Base-by-base conservation (phyloP, 225 moss, liverwort and hornwort species). In the Ulota crispa region DNA sequence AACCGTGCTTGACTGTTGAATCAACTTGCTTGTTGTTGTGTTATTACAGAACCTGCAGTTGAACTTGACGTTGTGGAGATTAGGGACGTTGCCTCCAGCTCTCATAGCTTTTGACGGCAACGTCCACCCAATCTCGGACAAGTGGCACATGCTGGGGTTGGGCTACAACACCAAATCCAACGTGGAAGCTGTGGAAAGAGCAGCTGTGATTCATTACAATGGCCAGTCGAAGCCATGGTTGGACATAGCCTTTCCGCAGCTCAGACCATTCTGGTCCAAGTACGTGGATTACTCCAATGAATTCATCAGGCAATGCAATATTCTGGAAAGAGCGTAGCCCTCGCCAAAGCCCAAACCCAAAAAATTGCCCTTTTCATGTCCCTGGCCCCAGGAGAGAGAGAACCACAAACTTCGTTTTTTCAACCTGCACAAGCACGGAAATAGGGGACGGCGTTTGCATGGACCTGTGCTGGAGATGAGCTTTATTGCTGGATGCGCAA, bases 161-260 rank as follows among this genome's bases (percentile, higher is more conserved):
- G 97, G 97, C 39, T 98, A 98, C 83, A 95, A 95, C 52, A 54
- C 85, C n/a, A 95, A 93, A 83, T 92, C 91, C 82, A 95, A 86
- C 73, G 4, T 94, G 79, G 92, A 88, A 20, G 90, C 92, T n/a
- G 94, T 93, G 80, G 88, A 92, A 68, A 92, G 80, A 32, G 93
- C 95, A 75, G 97, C 92, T 34, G 97, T 98, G 72, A 88, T 98
- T 47, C 97, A 98, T 81, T 98, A 92, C 90, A 98, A 98, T 59
- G 97, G 97, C 7, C 97, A 95, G 85, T 92, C 97, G 67, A 98
- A 98, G 87, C 97, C 97, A 47, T 98, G 95, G 97, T 87, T 98
- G 88, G 97, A 98, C 78, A 95, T 98, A 77, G 91, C 95, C 27
- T 98, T 98, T 70, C 93, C 95, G 32, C 89, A 94, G 75, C 85